Percentiles rank a stretch among this genome's conserved stretches.
Evolutionary conservation across 2,329 filamentous ascomycete genomes (phyloP).

Genomic region (Plenodomus lindquistii): DNA sequence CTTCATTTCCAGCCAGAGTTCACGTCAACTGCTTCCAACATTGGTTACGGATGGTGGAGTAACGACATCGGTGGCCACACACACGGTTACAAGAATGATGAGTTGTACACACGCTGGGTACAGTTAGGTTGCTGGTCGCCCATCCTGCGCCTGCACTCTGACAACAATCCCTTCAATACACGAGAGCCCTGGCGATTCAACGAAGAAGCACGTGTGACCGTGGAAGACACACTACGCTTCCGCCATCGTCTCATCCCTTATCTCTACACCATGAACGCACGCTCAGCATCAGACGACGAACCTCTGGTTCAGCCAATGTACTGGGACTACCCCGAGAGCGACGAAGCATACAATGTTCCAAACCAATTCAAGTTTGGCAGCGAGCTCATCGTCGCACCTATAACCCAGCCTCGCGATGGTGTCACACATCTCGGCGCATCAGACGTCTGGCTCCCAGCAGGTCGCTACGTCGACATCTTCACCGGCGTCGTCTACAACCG

Average conservation of each 20-base stretch:
- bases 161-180: slow-evolving; percentile 60
- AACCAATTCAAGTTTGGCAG: slow-evolving; percentile 66
- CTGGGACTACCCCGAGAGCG: slow-evolving; percentile 59
- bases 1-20: slow-evolving; percentile 69
- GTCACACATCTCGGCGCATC: slow-evolving; percentile 54
- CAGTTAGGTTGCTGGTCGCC: slow-evolving; percentile 66
- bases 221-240: slow-evolving; percentile 56
- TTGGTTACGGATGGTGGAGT: slow-evolving; percentile 71
- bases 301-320: slow-evolving; percentile 66
- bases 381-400: slow-evolving; percentile 60
- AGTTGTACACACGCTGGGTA: slow-evolving; percentile 63
- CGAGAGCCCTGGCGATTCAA: slow-evolving; percentile 66
- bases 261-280: slow-evolving; percentile 61
- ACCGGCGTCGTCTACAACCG: slow-evolving; percentile 62
- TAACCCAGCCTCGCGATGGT: slow-evolving; percentile 56
- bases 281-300: slow-evolving; percentile 49
- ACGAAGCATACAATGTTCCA: slow-evolving; percentile 59
- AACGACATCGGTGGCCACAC: slow-evolving; percentile 71
- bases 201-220: slow-evolving; percentile 50
- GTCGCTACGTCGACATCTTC: slow-evolving; percentile 62
- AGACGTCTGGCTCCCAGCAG: slow-evolving; percentile 61
- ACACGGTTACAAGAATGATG: slow-evolving; percentile 59
- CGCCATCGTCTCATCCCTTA: slow-evolving; percentile 65
- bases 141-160: slow-evolving; percentile 64
- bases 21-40: slow-evolving; percentile 67